These are phyloP conservation scores for Geotrichum carabidarum DNA, from an alignment of 1,139 yeast species.

Conservation along the genomic window DNA sequence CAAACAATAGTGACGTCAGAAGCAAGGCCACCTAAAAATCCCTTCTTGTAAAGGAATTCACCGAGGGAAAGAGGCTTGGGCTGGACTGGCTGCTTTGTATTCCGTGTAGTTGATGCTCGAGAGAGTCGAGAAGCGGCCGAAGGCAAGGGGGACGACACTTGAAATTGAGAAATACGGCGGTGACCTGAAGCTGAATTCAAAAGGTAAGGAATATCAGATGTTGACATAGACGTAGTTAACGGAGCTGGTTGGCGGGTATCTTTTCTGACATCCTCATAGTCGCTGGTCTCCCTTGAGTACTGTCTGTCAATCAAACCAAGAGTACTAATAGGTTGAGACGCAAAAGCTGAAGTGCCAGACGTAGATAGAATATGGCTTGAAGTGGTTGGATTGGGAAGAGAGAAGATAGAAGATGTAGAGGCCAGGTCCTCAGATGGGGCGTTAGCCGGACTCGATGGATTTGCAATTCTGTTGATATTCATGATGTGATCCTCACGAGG, in stretches of 20 bases:
- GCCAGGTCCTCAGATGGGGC: neutral
- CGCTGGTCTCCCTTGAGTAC: neutral
- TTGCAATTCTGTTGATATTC: slow-evolving; percentile 8
- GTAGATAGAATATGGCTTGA: slow-evolving; percentile 7
- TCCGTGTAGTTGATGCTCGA: neutral
- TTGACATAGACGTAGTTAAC: neutral
- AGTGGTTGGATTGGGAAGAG: neutral
- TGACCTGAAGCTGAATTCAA: slow-evolving; percentile 8
- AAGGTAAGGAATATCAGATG: slow-evolving; percentile 11
- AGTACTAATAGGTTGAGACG: neutral
- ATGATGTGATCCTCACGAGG: slow-evolving; percentile 9
- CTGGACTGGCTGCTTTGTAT: neutral
- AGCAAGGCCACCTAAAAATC: slow-evolving; percentile 44
- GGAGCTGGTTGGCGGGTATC: slow-evolving; percentile 7
- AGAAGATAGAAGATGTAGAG: neutral
- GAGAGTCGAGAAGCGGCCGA: neutral
- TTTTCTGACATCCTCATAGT: slow-evolving; percentile 4
- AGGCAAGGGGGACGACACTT: slow-evolving; percentile 1
- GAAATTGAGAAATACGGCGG: slow-evolving; percentile 16
- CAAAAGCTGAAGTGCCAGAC: slow-evolving; percentile 7
- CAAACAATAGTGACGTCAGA: slow-evolving; percentile 48
- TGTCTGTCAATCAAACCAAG: neutral
- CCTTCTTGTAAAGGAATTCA: slow-evolving; percentile 39
- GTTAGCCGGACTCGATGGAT: neutral
- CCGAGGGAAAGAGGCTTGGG: slow-evolving; percentile 25